phyloP scores from a whole-genome alignment of 169 alveolate genomes.

The Besnoitia besnoiti region DNA sequence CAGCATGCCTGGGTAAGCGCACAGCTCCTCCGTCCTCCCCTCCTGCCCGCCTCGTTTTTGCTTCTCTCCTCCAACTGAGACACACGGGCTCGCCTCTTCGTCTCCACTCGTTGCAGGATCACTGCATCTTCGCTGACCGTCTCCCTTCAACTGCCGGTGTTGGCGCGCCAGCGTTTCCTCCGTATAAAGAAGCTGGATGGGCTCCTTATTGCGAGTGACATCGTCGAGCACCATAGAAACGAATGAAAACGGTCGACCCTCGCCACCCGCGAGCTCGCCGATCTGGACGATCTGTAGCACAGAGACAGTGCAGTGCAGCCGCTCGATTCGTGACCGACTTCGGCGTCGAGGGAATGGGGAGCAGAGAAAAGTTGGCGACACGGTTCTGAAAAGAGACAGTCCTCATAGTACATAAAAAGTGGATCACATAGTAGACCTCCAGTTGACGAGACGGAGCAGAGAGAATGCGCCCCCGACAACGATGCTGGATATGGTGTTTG shows the following conservation, averaged over 20 bases:
- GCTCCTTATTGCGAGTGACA: not conserved
- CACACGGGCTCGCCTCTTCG: not conserved
- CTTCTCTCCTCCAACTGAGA: not conserved
- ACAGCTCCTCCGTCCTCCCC: not conserved
- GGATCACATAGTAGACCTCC: no score
- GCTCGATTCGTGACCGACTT: not conserved
- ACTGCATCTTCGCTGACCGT: not conserved
- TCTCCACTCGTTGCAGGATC: not conserved
- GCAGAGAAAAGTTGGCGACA: no score
- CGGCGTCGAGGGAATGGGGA: no score
- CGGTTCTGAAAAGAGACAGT: no score
- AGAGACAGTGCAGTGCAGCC: not conserved
- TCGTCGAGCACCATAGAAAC: conserved; percentile 28
- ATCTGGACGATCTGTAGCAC: not conserved
- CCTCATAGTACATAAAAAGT: no score
- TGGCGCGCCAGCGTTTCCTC: conserved; percentile 40
- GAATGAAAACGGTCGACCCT: conserved; percentile 26
- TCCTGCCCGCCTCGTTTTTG: not conserved
- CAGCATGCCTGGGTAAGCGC: conserved; percentile 16
- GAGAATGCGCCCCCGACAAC: no score
- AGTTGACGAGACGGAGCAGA: no score
- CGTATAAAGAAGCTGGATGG: conserved; percentile 14
- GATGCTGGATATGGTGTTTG: no score
- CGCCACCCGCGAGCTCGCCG: conserved; percentile 5
- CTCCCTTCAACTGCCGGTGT: not conserved